Evolutionary conservation across 106 monocot genomes (phyloP).

Genomic region (Phalaenopsis aphrodite): DNA sequence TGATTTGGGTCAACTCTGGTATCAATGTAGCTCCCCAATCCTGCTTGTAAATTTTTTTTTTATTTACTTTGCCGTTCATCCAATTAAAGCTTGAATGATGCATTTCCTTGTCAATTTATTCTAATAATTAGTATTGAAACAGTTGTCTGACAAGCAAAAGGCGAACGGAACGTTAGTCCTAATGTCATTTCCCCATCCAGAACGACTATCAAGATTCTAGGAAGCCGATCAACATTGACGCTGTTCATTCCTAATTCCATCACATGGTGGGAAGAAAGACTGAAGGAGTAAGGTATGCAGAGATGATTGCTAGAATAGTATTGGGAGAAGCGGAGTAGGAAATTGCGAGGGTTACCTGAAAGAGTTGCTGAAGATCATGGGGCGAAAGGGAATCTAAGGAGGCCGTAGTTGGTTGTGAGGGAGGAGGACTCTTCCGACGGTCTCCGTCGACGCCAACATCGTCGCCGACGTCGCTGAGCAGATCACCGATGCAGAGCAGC

Average conservation of each 20-base stretch:
- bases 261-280: background rate
- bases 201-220: background rate
- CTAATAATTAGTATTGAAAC: no score
- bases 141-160: background rate
- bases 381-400: conserved; percentile 18
- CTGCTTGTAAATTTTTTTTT: no score
- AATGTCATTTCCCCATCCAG: background rate
- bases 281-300: background rate
- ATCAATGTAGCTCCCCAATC: background rate
- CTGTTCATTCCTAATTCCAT: background rate
- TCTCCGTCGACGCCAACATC: conserved; percentile 11
- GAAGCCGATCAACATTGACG: background rate
- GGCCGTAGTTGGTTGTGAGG: background rate
- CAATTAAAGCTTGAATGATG: no score
- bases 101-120: no score
- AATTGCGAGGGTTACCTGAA: conserved; percentile 38
- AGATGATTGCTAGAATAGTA: background rate
- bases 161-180: background rate
- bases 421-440: background rate
- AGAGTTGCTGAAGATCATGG: conserved; percentile 46
- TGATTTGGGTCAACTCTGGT: background rate
- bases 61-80: no score
- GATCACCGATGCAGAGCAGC: conserved; percentile 85
- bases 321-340: background rate
- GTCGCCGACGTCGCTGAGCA: conserved; percentile 69